Conservation (phyloP, 2,329 filamentous ascomycete genomes). For the Chaetoscypha palmicola region DNA sequence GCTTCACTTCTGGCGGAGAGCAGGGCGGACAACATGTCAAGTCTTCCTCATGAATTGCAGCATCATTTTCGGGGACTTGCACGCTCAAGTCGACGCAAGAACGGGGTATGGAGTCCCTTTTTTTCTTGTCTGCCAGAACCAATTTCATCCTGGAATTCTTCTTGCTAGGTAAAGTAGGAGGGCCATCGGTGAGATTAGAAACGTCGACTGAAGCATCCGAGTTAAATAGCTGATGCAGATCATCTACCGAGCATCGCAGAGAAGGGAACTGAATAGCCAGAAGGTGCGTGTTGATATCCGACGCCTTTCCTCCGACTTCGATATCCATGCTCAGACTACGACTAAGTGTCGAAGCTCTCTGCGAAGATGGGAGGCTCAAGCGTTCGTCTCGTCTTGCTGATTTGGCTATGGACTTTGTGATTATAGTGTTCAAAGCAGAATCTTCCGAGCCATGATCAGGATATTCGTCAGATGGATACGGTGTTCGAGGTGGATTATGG, state of each 20-base stretch:
- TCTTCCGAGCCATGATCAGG: constrained; percentile 6
- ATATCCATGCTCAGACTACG: constrained; percentile 8
- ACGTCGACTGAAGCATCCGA: constrained; percentile 2
- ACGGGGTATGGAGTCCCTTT: constrained; percentile 10
- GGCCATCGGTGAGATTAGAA: constrained; percentile 1
- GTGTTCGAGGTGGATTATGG: constrained; percentile 22
- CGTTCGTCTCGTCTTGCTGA: constrained; percentile 8
- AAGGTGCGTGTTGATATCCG: not conserved
- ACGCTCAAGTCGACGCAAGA: constrained; percentile 20
- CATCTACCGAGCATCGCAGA: constrained; percentile 14
- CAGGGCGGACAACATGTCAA: constrained; percentile 20
- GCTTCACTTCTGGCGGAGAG: constrained; percentile 12
- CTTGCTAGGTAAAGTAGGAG: constrained; percentile 8
- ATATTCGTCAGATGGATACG: constrained; percentile 22
- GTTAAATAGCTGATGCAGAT: constrained; percentile 4
- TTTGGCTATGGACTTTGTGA: constrained; percentile 19
- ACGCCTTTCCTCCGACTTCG: not conserved
- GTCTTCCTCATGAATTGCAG: constrained; percentile 17
- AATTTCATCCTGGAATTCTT: constrained; percentile 20
- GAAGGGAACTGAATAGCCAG: constrained; percentile 1
- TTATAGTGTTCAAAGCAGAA: constrained; percentile 19
- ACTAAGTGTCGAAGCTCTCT: constrained; percentile 7
- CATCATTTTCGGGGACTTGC: constrained; percentile 17
- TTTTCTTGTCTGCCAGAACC: constrained; percentile 19
- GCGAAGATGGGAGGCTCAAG: constrained; percentile 6